Conservation (phyloP, 2,329 filamentous ascomycete species). For the Elsinoe fawcettii region DNA sequence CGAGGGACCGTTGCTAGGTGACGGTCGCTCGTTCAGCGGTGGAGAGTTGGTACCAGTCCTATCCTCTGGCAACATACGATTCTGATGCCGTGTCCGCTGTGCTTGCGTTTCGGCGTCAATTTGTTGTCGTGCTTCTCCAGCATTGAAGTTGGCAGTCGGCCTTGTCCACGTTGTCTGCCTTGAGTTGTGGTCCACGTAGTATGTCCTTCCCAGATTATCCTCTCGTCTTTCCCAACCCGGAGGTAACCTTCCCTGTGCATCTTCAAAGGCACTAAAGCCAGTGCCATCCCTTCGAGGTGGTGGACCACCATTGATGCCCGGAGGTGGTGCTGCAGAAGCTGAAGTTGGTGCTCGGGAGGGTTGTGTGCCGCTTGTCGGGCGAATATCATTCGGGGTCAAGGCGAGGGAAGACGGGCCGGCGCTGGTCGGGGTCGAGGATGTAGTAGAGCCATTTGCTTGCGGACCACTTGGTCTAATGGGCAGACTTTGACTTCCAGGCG, state of each 20-base stretch:
- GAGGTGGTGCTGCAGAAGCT: slow-evolving; percentile 23
- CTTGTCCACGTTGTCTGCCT: slow-evolving; percentile 94
- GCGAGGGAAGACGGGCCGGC: slow-evolving; percentile 31
- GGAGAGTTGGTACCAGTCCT: slow-evolving; percentile 89
- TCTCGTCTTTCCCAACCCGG: slow-evolving; percentile 93
- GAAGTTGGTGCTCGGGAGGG: slow-evolving; percentile 23
- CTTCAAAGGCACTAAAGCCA: slow-evolving; percentile 86
- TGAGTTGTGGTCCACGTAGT: slow-evolving; percentile 97
- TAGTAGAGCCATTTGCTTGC: slow-evolving; percentile 33
- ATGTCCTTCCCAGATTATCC: slow-evolving; percentile 88
- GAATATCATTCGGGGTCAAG: slow-evolving; percentile 19
- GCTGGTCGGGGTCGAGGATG: slow-evolving; percentile 34
- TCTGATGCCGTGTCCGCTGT: slow-evolving; percentile 88
- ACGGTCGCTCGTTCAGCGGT: slow-evolving; percentile 45
- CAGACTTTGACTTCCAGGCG: slow-evolving; percentile 21
- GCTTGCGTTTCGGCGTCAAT: slow-evolving; percentile 87
- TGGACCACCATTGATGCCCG: slow-evolving; percentile 29
- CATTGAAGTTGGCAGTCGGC: slow-evolving; percentile 70
- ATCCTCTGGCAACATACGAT: slow-evolving; percentile 90
- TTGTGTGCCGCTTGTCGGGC: slow-evolving; percentile 24
- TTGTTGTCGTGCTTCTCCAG: slow-evolving; percentile 66
- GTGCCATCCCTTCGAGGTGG: slow-evolving; percentile 28
- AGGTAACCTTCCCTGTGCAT: slow-evolving; percentile 85
- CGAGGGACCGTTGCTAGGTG: slow-evolving; percentile 31
- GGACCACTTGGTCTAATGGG: slow-evolving; percentile 31